Evolutionary conservation across 1,284 basidiomycete species (phyloP), one percentile per base, ranked within the genome.

Genomic region (Thecaphora thlaspeos): DNA sequence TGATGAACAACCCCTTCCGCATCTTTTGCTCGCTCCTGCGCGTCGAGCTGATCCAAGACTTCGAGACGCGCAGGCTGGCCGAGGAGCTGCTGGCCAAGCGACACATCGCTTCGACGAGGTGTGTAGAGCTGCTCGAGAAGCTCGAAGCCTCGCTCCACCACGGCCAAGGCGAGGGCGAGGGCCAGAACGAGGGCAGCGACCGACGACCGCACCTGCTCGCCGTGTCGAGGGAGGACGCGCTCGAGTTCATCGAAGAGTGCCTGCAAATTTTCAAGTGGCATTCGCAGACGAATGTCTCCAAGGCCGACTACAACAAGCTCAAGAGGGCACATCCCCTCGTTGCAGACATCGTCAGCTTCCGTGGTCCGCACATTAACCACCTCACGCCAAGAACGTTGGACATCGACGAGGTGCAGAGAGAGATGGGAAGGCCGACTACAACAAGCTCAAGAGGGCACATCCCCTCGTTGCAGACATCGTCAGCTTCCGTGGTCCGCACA

Each of bases 341-440:
- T 3, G 80, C 80, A 10, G 80, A 81, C 55, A 79, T 80, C 41
- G 78, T 71, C 12, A 76, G 73, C 15, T 81, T 81, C 70, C 63
- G 70, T 32, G 79, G 79, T 18, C 80, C 80, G 12, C 80, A 81
- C 55, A 80, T 81, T 69, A 81, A 81, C 54, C 80, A 80, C 58
- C 68, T 81, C n/a, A 81, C 80, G 8, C 80, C 80, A 15, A 55
- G 80, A 15, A 79, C 80, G 22, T 55, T 81, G 23, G 79, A 80
- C 52, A 80, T 81, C 41, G 80, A 81, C 54, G 69, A 65, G 19
- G 80, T 80, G 17, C 80, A 81, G 61, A 59, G 48, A 4, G 61
- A 67, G 19, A 81, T 81, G 80, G 65, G n/a, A 55, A 69, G 32
- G 61, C 60, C 9, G 61, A 68, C 30, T 81, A 81, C 55, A 53